A percentile compares a stretch with the other conserved stretches of the same genome.
Evolutionary conservation across 805 yeast species (phyloP).

Genomic region (Yarrowia osloensis): DNA sequence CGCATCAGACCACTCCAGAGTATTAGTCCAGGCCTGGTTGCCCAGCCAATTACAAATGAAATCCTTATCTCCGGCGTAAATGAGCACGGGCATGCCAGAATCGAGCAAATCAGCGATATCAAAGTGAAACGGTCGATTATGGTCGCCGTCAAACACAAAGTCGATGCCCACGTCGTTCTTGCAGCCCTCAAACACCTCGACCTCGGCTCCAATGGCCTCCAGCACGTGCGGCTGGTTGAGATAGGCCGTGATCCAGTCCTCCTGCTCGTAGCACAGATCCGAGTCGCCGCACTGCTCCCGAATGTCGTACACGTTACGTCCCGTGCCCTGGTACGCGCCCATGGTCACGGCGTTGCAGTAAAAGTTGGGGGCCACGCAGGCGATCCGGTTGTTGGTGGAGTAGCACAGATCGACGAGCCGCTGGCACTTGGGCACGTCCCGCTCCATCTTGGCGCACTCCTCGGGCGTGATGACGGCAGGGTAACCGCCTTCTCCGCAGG

Average conservation of each 20-base stretch:
- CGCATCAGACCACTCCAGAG: slow-evolving; percentile 64
- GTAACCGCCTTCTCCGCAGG: slow-evolving; percentile 84
- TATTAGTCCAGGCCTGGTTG: slow-evolving; percentile 81
- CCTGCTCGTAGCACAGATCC: slow-evolving; percentile 68
- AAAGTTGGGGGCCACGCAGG: slow-evolving; percentile 82
- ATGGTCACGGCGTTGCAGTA: slow-evolving; percentile 72
- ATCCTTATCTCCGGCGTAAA: slow-evolving; percentile 95
- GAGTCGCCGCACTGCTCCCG: slow-evolving; percentile 49
- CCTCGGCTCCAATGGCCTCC: slow-evolving; percentile 83
- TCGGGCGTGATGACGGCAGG: slow-evolving; percentile 66
- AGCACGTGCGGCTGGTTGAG: slow-evolving; percentile 73
- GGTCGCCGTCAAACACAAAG: slow-evolving; percentile 85
- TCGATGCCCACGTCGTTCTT: slow-evolving; percentile 75
- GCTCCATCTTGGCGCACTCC: slow-evolving; percentile 65
- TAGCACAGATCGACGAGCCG: slow-evolving; percentile 67
- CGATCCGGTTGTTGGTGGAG: slow-evolving; percentile 58
- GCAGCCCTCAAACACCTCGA: slow-evolving; percentile 48
- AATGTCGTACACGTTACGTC: slow-evolving; percentile 65
- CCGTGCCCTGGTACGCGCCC: slow-evolving; percentile 62
- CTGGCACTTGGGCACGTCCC: slow-evolving; percentile 63
- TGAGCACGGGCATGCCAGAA: slow-evolving; percentile 72
- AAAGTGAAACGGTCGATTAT: slow-evolving; percentile 83
- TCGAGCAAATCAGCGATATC: slow-evolving; percentile 73
- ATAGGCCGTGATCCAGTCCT: slow-evolving; percentile 71
- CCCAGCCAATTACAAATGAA: slow-evolving; percentile 97